These are phyloP conservation scores for Citrus unshiu DNA, from an alignment of 345 rosid genomes.

Conservation along the genomic window DNA sequence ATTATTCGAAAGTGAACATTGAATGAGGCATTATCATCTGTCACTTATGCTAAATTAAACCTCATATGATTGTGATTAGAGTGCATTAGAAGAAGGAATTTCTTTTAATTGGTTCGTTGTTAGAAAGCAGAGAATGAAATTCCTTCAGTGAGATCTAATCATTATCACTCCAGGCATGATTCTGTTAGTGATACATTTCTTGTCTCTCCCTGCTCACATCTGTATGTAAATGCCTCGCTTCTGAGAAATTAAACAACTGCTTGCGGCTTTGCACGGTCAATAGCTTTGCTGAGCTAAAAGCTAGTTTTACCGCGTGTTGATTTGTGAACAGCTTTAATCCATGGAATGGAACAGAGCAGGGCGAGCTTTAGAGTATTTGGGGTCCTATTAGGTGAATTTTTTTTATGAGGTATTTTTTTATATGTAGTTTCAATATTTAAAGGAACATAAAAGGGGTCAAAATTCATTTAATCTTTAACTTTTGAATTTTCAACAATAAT, in stretches of 20 bases:
- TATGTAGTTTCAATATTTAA: accelerated
- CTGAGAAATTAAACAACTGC: too few relatives aligned
- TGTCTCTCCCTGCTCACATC: background rate
- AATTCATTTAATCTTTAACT: accelerated
- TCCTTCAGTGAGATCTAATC: background rate
- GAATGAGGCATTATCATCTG: background rate
- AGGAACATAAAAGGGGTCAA: accelerated
- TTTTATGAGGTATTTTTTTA: too few relatives aligned
- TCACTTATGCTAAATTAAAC: background rate
- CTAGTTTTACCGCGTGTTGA: background rate
- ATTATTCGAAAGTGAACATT: background rate
- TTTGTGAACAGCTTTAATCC: background rate
- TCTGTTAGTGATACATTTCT: background rate
- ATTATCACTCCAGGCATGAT: background rate
- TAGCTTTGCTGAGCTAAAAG: background rate
- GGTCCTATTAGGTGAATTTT: too few relatives aligned
- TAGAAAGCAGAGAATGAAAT: background rate
- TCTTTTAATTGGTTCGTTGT: background rate
- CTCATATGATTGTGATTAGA: background rate
- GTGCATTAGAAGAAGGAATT: background rate
- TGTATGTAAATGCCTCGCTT: background rate
- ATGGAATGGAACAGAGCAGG: background rate
- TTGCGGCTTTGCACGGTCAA: background rate
- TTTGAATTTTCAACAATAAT: too few relatives aligned
- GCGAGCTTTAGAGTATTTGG: too few relatives aligned